Evolutionary conservation across 768 basidiomycete genomes (phyloP).

Genomic region (Leucocoprinus birnbaumii): DNA sequence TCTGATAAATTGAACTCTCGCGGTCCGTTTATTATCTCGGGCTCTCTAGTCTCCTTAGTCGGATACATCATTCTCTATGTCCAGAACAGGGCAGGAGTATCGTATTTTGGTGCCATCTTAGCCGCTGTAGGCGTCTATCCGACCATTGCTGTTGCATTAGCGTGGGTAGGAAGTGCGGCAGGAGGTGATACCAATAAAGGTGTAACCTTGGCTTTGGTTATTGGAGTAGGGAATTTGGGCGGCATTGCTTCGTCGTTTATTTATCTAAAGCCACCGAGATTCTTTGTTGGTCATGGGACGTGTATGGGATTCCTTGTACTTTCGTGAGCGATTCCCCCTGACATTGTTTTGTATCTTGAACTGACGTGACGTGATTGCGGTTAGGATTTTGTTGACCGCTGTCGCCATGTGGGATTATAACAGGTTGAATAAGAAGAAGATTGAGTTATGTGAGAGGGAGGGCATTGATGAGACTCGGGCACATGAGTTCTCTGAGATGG

Average conservation of each 20-base stretch:
- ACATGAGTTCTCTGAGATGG: conserved; percentile 44
- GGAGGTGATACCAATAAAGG: conserved; percentile 48
- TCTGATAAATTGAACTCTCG: conserved; percentile 40
- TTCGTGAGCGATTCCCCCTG: conserved; percentile 25
- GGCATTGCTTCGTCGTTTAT: conserved; percentile 40
- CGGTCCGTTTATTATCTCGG: conserved; percentile 47
- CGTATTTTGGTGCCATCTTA: conserved; percentile 46
- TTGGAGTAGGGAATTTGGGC: conserved; percentile 54
- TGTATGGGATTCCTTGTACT: conserved; percentile 26
- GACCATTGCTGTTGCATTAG: conserved; percentile 41
- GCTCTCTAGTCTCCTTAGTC: conserved; percentile 39
- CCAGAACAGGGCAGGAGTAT: conserved; percentile 27
- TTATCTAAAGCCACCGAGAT: conserved; percentile 33
- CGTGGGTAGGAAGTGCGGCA: conserved; percentile 54
- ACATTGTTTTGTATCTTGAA: too few species aligned
- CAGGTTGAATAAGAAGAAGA: conserved; percentile 47
- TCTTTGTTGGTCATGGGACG: conserved; percentile 35
- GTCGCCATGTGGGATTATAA: conserved; percentile 48
- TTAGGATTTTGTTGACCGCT: conserved; percentile 31
- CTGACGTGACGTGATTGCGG: too few species aligned
- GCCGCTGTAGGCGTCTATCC: conserved; percentile 54
- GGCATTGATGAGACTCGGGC: conserved; percentile 37
- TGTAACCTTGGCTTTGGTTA: conserved; percentile 49
- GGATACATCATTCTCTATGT: conserved; percentile 51
- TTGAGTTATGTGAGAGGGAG: conserved; percentile 37